Evolutionary conservation across 2,329 filamentous ascomycete species (phyloP), one percentile per base, ranked within the genome.

Genomic region (Graphilbum fragrans): DNA sequence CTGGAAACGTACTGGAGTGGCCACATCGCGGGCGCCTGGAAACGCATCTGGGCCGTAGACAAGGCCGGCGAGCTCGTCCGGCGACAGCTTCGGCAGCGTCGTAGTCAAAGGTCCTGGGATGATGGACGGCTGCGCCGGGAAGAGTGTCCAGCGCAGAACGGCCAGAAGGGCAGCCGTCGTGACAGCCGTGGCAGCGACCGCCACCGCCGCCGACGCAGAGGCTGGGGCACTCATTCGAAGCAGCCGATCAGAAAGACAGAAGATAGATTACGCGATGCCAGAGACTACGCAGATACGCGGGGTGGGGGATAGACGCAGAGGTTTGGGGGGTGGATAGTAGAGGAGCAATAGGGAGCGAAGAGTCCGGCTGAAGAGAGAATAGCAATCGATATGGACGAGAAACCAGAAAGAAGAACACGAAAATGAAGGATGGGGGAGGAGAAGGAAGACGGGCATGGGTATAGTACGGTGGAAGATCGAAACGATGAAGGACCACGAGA

Each of bases 1-100:
- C 3, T 3, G 23, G 20, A 16, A 12, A 56, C 65, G 50, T 52
- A 74, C 71, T 4, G 80, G 82, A 4, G 80, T 82, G 4, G 67
- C 58, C 16, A 93, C 78, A 57, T 92, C 82, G 45, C 86, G 71
- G 1, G 73, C 77, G 5, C 85, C 82, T 0, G 81, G 82, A 27
- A 90, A 72, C 33, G 72, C 67, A 55, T 86, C 76, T 4, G 77
- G 74, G 14, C 74, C 74, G 56, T 92, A 86, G 3, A 55, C 53
- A 3, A 60, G 52, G 43, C 44, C 48, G 21, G 50, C 45, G 9
- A 53, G 36, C 31, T 54, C 48, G 7, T 50, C 46, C 17, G 43
- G 31, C 2, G 52, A 40, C 33, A 58, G 49, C 5, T 16, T 27
- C 2, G 53, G 51, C 8, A 58, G 41, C 5, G 51, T 38, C 2